Base-by-base conservation (phyloP, 768 basidiomycete genomes). In the Naganishia kalamii region DNA sequence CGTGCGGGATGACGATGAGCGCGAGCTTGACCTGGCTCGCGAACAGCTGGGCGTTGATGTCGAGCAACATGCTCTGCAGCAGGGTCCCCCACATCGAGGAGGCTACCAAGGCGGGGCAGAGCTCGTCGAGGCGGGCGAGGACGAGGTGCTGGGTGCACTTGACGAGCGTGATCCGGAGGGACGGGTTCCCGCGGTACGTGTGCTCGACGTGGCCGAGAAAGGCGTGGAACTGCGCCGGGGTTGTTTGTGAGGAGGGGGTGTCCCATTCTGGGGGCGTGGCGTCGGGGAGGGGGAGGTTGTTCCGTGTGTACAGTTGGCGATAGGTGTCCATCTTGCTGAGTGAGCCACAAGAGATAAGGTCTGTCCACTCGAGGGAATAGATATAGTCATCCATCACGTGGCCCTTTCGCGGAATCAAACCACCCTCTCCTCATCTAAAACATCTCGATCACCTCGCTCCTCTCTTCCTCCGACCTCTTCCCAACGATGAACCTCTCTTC, bases 241-340 rank as follows among this genome's bases (percentile, higher is more conserved):
- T 32, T 37, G 19, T 32, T 32, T 52, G 10, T 30, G 30, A 21
- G 30, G 3, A 23, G 7, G 32, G 32, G 29, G 21, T 23, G 35
- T 57, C 37, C 54, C 54, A 57, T 37, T n/a, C 35, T 6, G 54
- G 23, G 37, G 35, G 19, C n/a, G n/a, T n/a, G 17, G 37, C 35
- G 23, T 57, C 54, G 12, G 54, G 54, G 21, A 57, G 21, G 54
- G 54, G 54, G 21, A 57, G 37, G 37, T 57, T 57, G 54, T 57
- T 40, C 11, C 54, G 54, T 2, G 30, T 35, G 21, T 37, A 19
- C 35, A 57, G 37, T 33, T 57, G 54, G 33, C 54, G 54, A 25
- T 37, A 57, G 12, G 54, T 57, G 37, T 33, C 37, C 54, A 57
- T 57, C 21, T 17, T 57, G 10, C 35, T 11, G 54, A 35, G 21